Evolutionary conservation across 2,329 filamentous ascomycete species (phyloP), one percentile per base, ranked within the genome.

Genomic region (Fusarium circinatum): DNA sequence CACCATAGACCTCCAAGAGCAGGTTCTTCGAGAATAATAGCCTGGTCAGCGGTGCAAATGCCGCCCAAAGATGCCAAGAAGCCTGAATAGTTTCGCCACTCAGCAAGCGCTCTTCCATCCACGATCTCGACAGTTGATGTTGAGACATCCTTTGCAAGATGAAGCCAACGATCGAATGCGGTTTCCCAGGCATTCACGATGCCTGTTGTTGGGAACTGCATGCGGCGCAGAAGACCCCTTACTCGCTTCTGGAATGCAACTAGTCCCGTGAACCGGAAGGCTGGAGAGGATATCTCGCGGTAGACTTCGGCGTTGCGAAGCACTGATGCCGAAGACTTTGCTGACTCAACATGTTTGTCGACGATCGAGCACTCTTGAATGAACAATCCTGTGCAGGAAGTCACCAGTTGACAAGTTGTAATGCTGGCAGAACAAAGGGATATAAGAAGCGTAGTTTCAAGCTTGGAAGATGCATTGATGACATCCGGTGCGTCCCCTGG

Each of bases 161-260:
- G 85, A 26, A 91, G 84, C 91, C 91, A 93, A 64, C 86, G 86
- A 36, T 91, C 87, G 74, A 93, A 92, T 3, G 90, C 89, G 24
- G 85, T 84, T 75, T 92, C 90, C 91, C 91, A 93, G 6, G 91
- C 90, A 63, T 88, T 86, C 34, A 93, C 81, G 59, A 93, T 92
- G n/a, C 90, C 90, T n/a, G 85, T 83, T 17, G 89, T 91, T 26
- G 91, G 91, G 71, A 87, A 88, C 55, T 89, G 86, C 83, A 92
- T 88, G 54, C 87, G 87, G 30, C 89, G 84, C 28, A 93, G 79
- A 38, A 92, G 84, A 18, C 86, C 85, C 49, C 91, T 86, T 38
- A 91, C 85, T 45, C 91, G 86, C 77, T 92, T 92, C 74, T 93
- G 91, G 76, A 93, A 93, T 5, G 91, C 91, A 17, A 93, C 91